phyloP scores from a whole-genome alignment of 2,329 filamentous ascomycete species.

The Calonectria honghensis region DNA sequence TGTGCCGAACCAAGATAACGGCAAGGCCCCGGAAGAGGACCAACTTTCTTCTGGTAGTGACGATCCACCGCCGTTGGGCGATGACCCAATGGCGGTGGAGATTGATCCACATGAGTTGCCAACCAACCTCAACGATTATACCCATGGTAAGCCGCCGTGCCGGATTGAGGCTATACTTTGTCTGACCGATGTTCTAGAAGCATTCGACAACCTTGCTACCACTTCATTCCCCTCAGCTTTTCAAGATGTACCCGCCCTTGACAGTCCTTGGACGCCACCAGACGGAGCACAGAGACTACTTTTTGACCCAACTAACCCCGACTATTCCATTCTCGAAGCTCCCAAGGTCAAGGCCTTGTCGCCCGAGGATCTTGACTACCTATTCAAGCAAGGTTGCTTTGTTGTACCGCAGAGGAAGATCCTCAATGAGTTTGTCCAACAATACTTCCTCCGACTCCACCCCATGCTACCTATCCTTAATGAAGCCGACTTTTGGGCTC shows the following conservation, averaged over 20 bases:
- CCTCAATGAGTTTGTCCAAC: slow-evolving; percentile 53
- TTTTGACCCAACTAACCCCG: slow-evolving; percentile 43
- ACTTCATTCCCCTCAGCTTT: slow-evolving; percentile 23
- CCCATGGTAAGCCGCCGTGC: slow-evolving; percentile 10
- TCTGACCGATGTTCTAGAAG: slow-evolving; percentile 2
- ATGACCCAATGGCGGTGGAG: slow-evolving; percentile 34
- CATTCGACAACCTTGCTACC: slow-evolving; percentile 5
- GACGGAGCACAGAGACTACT: background rate
- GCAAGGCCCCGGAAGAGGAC: slow-evolving; percentile 19
- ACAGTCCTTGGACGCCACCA: slow-evolving; percentile 19
- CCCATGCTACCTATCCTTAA: slow-evolving; percentile 55
- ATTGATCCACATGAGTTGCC: slow-evolving; percentile 25
- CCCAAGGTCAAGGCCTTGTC: slow-evolving; percentile 47
- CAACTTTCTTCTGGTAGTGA: background rate
- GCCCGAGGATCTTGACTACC: slow-evolving; percentile 52
- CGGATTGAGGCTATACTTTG: background rate
- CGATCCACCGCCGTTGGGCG: slow-evolving; percentile 24
- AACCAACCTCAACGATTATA: slow-evolving; percentile 21
- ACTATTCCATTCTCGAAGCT: slow-evolving; percentile 51
- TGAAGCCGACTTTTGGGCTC: slow-evolving; percentile 52
- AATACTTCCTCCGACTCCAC: slow-evolving; percentile 57
- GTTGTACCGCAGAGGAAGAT: slow-evolving; percentile 50
- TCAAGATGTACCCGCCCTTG: background rate
- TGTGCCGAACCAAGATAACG: slow-evolving; percentile 11
- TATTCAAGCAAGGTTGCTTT: slow-evolving; percentile 54